phyloP scores from a whole-genome alignment of 768 basidiomycete genomes.

The Serendipita vermifera region DNA sequence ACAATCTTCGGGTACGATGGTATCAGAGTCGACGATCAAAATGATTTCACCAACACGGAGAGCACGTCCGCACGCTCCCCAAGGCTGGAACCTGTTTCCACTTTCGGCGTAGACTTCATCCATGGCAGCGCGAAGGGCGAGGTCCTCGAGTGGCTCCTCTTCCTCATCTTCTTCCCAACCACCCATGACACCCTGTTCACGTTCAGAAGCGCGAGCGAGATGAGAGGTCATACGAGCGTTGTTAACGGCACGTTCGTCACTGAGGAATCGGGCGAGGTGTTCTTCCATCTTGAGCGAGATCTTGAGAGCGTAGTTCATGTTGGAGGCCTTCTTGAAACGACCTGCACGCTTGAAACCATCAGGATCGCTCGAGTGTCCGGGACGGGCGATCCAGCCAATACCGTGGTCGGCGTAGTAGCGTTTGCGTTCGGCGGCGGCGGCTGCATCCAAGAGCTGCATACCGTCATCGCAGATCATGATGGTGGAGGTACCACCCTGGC shows the following conservation, averaged over 20 bases:
- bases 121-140: conserved; percentile 19
- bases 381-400: conserved; percentile 27
- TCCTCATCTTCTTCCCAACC: conserved; percentile 20
- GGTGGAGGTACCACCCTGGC: conserved; percentile 27
- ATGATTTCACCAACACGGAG: conserved; percentile 23
- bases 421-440: conserved; percentile 20
- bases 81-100: conserved; percentile 7
- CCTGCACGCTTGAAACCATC: conserved; percentile 26
- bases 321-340: conserved; percentile 41
- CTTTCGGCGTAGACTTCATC: conserved; percentile 21
- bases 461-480: conserved; percentile 31
- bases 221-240: not conserved
- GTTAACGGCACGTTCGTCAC: conserved; percentile 13
- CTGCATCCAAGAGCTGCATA: conserved; percentile 23
- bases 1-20: conserved; percentile 25
- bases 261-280: conserved; percentile 26
- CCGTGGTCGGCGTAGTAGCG: conserved; percentile 22
- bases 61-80: conserved; percentile 23
- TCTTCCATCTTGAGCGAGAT: conserved; percentile 51
- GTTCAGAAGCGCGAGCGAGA: not conserved
- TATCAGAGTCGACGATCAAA: conserved; percentile 26
- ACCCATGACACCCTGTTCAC: not conserved
- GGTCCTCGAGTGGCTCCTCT: conserved; percentile 12
- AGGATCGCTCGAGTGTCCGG: conserved; percentile 14
- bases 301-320: conserved; percentile 72